Base-by-base conservation (phyloP, 116 monocot species). In the Cymodocea nodosa region DNA sequence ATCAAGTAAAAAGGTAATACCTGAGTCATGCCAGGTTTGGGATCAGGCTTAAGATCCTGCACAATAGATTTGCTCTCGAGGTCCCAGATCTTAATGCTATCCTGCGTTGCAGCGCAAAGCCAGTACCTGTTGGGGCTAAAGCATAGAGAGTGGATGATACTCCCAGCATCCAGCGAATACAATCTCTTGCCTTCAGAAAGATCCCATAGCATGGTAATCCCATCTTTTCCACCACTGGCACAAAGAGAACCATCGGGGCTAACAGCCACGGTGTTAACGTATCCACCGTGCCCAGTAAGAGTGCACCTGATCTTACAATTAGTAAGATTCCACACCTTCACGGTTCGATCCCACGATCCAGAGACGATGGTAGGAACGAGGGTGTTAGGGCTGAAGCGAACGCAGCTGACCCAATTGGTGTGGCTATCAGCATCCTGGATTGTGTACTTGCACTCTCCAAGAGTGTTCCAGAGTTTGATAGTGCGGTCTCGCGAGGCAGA, bases 71-170 rank as follows among this genome's bases (percentile, higher is more conserved):
- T 75, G 52, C 68, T 69, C 68, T 75, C 75, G 24, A 75, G 68
- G 25, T 75, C 75, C 75, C 75, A 75, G 5, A 75, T 68, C 63
- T 75, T 75, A 30, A 75, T 30, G 51, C 54, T 54, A 3, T 75
- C 68, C 62, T 75, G 62, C 5, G 75, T 75, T 10, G 75, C 75
- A 53, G 75, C 75, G 53, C 75, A 75, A 40, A 75, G 62, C 75
- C 75, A 75, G 54, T 75, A 75, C 62, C 75, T 75, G 48, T 75
- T 75, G 14, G 75, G 74, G 37, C 74, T 74, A 51, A 74, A 74
- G 51, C 74, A 74, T 2, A 74, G 51, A 36, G 74, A 49, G 60
- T 74, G 66, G 8, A 74, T 67, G 16, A 74, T 74, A 51, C 25
- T 17, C 16, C 74, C 74, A 35, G 74, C 74, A 51, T 67, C 67